These are phyloP conservation scores for Anaeramoeba flamelloides DNA, from an alignment of 78 protist genomes.

Conservation along the genomic window DNA sequence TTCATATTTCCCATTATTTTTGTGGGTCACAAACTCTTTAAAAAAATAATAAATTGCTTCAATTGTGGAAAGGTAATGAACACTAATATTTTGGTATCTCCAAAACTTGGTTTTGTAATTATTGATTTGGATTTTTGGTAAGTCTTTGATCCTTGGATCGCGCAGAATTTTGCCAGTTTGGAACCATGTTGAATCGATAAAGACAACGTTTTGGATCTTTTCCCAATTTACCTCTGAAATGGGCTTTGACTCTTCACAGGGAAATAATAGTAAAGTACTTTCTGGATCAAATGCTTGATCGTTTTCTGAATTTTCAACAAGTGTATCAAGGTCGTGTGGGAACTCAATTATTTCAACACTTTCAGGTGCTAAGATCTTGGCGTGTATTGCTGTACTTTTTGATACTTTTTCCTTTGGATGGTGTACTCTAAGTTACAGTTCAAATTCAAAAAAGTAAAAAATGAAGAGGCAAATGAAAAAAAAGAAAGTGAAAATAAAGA, in stretches of 20 bases:
- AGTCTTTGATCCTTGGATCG: background rate
- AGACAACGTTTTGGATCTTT: slow-evolving; percentile 6
- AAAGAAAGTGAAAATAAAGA: background rate
- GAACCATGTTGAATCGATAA: slow-evolving; percentile 12
- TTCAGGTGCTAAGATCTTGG: background rate
- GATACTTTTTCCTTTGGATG: slow-evolving; percentile 15
- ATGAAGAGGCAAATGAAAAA: background rate
- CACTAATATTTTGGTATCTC: slow-evolving; percentile 7
- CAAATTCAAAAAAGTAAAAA: background rate
- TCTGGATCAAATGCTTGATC: slow-evolving; percentile 12
- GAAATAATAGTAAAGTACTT: slow-evolving; percentile 6
- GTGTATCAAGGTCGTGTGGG: slow-evolving; percentile 2
- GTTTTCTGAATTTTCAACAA: background rate
- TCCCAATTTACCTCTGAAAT: background rate
- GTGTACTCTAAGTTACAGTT: background rate
- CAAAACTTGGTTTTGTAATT: slow-evolving; percentile 8
- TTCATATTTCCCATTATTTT: slow-evolving; percentile 5
- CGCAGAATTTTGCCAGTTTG: background rate
- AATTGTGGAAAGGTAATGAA: slow-evolving; percentile 10
- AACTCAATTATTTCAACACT: slow-evolving; percentile 7
- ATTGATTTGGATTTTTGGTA: background rate
- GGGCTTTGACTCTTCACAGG: slow-evolving; percentile 3
- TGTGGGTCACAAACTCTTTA: background rate
- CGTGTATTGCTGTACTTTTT: slow-evolving; percentile 20
- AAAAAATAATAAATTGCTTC: slow-evolving; percentile 21